Percentiles rank a stretch among this genome's conserved stretches.
Evolutionary conservation across 257 asterid genomes (phyloP).

Genomic region (Leptodermis oblonga): DNA sequence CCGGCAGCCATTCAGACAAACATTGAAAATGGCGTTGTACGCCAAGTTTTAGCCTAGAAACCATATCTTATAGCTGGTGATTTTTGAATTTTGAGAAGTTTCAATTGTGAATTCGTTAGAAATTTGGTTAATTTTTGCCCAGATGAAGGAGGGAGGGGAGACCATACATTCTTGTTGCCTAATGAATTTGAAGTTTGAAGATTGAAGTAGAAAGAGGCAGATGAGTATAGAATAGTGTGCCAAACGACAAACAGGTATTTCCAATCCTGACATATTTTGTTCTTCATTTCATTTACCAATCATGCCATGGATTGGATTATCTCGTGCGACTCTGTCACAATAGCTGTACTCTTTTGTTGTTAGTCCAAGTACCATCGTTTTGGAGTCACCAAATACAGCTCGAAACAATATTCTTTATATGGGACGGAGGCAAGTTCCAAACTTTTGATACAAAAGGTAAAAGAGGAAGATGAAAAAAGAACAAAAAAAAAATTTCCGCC

Average conservation of each 20-base stretch:
- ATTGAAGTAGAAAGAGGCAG: no score
- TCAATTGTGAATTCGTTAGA: neutral
- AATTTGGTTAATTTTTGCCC: neutral
- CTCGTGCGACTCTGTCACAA: constrained; percentile 8
- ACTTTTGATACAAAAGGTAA: no score
- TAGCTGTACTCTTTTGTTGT: neutral
- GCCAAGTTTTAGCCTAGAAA: neutral
- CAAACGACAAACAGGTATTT: constrained; percentile 1
- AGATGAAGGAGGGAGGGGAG: neutral
- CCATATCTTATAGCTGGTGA: neutral
- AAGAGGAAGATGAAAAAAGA: no score
- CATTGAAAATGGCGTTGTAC: neutral
- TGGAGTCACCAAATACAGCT: no score
- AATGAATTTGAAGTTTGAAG: no score
- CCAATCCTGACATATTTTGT: constrained; percentile 12
- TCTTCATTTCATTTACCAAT: constrained; percentile 10
- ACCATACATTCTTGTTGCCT: neutral
- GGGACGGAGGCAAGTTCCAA: no score
- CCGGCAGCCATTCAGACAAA: neutral
- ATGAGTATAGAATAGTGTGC: constrained; percentile 12
- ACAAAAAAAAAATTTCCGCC: no score
- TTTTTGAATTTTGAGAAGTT: neutral
- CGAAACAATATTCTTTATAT: no score
- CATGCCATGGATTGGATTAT: neutral
- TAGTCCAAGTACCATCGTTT: no score